Evolutionary conservation across 305 asterid genomes (phyloP).

Genomic region (Fraxinus greggii): DNA sequence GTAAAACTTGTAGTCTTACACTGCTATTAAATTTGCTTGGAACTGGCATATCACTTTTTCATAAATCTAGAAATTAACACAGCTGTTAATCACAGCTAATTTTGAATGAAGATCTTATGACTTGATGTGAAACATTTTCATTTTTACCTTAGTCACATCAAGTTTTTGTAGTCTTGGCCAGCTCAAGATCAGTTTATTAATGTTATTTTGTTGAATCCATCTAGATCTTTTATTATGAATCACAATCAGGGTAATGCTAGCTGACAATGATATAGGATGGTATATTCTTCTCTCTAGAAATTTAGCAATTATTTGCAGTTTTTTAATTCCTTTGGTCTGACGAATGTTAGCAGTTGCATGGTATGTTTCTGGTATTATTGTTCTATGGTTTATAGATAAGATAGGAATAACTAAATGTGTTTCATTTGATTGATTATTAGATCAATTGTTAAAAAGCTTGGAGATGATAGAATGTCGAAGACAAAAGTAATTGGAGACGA

Average conservation of each 20-base stretch:
- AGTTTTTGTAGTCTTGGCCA: neutral
- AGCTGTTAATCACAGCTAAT: neutral
- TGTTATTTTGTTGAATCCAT: neutral
- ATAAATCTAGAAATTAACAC: neutral
- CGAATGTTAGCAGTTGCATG: neutral
- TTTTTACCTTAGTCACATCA: neutral
- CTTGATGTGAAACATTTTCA: neutral
- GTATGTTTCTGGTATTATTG: conserved; percentile 4
- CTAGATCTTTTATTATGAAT: neutral
- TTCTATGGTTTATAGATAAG: conserved; percentile 1
- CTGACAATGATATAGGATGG: neutral
- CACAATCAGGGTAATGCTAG: neutral
- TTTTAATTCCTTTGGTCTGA: neutral
- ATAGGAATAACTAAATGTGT: neutral
- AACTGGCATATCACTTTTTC: neutral
- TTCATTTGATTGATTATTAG: conserved; percentile 34
- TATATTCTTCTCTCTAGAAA: neutral
- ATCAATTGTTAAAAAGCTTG: conserved; percentile 74
- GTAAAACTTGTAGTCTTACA: neutral
- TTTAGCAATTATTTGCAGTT: neutral
- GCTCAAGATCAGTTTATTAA: neutral
- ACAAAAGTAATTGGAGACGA: conserved; percentile 60
- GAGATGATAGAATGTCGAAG: conserved; percentile 59
- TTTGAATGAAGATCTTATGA: neutral
- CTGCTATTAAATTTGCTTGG: neutral